These are phyloP conservation scores for Claviceps africana DNA, from an alignment of 2,329 filamentous ascomycete genomes.

Conservation along the genomic window DNA sequence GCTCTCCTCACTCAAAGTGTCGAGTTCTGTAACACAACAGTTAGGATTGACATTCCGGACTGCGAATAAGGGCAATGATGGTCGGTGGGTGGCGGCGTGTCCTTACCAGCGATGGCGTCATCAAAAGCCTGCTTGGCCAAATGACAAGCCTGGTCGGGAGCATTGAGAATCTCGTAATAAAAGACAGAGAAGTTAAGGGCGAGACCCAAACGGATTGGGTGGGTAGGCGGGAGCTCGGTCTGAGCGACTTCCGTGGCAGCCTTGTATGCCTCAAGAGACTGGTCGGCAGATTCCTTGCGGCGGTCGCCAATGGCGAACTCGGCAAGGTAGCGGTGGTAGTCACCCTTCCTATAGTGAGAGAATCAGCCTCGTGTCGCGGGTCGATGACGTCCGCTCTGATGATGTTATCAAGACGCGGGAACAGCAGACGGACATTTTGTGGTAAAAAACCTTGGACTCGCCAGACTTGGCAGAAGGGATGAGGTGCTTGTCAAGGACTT, in stretches of 20 bases:
- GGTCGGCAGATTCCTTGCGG: constrained; percentile 87
- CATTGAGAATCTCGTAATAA: constrained; percentile 99
- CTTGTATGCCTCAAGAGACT: constrained; percentile 96
- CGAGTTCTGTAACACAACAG: constrained; percentile 54
- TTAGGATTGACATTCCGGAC: not conserved
- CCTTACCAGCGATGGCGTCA: constrained; percentile 73
- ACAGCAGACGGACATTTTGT: constrained; percentile 68
- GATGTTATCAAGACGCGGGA: not conserved
- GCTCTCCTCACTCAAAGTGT: constrained; percentile 94
- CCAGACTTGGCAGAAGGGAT: constrained; percentile 89
- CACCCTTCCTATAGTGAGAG: constrained; percentile 78
- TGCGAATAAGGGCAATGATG: not conserved
- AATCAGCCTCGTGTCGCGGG: not conserved
- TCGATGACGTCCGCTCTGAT: not conserved
- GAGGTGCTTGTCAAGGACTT: constrained; percentile 84
- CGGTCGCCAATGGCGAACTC: constrained; percentile 91
- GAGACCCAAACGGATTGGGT: constrained; percentile 94
- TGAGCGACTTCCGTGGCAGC: constrained; percentile 91
- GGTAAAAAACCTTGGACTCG: constrained; percentile 99
- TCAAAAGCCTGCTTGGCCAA: constrained; percentile 98
- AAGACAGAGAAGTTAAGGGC: constrained; percentile 99
- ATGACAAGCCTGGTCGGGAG: constrained; percentile 94
- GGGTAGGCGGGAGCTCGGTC: constrained; percentile 91
- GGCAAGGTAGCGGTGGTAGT: constrained; percentile 97
- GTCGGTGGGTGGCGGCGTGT: not conserved